A percentile compares a stretch with the other conserved stretches of the same genome.
Conservation (phyloP, 2,329 filamentous ascomycete species). For the Chaetomiaceae sp. region DNA sequence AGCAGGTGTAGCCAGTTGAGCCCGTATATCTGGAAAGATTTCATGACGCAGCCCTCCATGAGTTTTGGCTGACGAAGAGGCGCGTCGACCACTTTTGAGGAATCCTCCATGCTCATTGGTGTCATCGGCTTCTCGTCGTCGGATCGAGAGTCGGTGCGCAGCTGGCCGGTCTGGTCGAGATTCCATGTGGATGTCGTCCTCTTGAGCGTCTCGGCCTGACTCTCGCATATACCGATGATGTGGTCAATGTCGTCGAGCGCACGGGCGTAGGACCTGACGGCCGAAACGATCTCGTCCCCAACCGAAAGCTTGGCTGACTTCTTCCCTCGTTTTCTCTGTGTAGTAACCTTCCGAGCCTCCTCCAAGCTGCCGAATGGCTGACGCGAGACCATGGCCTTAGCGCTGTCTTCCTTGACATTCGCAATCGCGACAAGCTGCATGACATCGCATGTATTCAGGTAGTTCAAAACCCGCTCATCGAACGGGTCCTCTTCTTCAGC, state of each 20-base stretch:
- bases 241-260: slow-evolving; percentile 79
- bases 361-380: slow-evolving; percentile 67
- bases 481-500: slow-evolving; percentile 14
- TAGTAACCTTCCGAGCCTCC: slow-evolving; percentile 59
- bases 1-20: slow-evolving; percentile 90
- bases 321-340: slow-evolving; percentile 41
- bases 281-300: slow-evolving; percentile 47
- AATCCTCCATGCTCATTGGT: slow-evolving; percentile 33
- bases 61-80: slow-evolving; percentile 62
- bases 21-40: slow-evolving; percentile 89
- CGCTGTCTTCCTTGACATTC: slow-evolving; percentile 62
- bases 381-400: slow-evolving; percentile 62
- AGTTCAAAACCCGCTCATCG: slow-evolving; percentile 55
- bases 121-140: slow-evolving; percentile 37
- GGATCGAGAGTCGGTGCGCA: slow-evolving; percentile 28
- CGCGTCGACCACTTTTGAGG: slow-evolving; percentile 32
- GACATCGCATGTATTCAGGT: slow-evolving; percentile 73
- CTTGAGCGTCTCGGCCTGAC: slow-evolving; percentile 55
- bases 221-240: slow-evolving; percentile 70
- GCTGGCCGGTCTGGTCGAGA: slow-evolving; percentile 41
- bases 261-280: slow-evolving; percentile 63
- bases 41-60: slow-evolving; percentile 74
- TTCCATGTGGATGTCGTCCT: slow-evolving; percentile 43
- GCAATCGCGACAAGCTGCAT: slow-evolving; percentile 79
- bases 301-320: slow-evolving; percentile 42